phyloP scores from a whole-genome alignment of 2,329 filamentous ascomycete genomes.

The Cytospora chrysosperma region DNA sequence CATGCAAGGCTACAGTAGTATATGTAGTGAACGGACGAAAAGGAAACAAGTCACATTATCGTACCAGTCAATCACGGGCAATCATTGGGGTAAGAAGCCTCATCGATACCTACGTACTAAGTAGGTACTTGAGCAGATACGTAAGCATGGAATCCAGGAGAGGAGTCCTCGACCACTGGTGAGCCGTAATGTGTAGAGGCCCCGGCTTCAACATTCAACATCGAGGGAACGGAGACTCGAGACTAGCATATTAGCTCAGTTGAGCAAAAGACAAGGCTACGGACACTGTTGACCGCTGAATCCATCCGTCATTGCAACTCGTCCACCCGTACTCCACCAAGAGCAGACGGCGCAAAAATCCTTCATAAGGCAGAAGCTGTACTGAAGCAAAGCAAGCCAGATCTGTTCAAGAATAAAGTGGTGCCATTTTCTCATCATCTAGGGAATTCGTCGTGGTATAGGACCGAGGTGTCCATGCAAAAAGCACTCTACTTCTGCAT shows the following conservation, averaged over 20 bases:
- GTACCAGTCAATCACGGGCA: background rate
- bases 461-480: conserved; percentile 5
- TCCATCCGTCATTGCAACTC: conserved; percentile 17
- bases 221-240: conserved; percentile 6
- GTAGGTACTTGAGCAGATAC: too few relatives aligned
- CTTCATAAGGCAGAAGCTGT: conserved; percentile 1
- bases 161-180: conserved; percentile 4
- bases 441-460: conserved; percentile 22
- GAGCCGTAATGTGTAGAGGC: background rate
- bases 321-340: conserved; percentile 13
- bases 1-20: background rate
- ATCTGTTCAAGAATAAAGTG: conserved; percentile 11
- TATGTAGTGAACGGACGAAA: background rate
- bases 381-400: conserved; percentile 7
- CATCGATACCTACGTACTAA: background rate
- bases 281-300: conserved; percentile 15
- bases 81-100: background rate
- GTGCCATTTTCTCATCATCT: conserved; percentile 23
- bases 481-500: conserved; percentile 75
- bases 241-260: conserved; percentile 18
- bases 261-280: conserved; percentile 20
- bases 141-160: background rate
- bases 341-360: conserved; percentile 3
- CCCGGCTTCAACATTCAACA: conserved; percentile 7
- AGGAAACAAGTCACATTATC: background rate